These are phyloP conservation scores for Colletotrichum plurivorum DNA, from an alignment of 2,329 filamentous ascomycete genomes.

Conservation along the genomic window DNA sequence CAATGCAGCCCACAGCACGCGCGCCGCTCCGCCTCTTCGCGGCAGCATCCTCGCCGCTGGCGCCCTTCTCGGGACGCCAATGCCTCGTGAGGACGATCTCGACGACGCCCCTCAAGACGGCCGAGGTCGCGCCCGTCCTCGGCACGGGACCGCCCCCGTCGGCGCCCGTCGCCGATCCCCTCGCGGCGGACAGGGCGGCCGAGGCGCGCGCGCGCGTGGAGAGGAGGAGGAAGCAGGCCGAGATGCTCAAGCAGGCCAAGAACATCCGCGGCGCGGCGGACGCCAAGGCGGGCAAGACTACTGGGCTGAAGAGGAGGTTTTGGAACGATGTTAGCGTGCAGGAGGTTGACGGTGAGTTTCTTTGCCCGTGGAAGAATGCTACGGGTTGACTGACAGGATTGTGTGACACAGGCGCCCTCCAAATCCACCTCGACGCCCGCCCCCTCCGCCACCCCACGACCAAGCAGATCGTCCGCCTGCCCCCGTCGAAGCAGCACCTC, in stretches of 20 bases:
- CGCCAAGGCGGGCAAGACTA: conserved; percentile 56
- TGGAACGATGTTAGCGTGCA: conserved; percentile 87
- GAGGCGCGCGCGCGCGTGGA: conserved; percentile 57
- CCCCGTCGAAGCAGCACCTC: conserved; percentile 82
- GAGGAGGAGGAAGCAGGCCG: conserved; percentile 67
- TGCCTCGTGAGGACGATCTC: conserved; percentile 50
- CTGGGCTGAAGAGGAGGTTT: conserved; percentile 78
- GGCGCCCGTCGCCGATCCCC: conserved; percentile 62
- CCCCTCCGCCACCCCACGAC: conserved; percentile 83
- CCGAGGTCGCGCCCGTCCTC: conserved; percentile 66
- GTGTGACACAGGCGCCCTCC: conserved; percentile 55
- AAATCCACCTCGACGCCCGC: conserved; percentile 82
- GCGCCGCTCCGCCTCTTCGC: conserved; percentile 50
- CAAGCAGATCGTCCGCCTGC: conserved; percentile 80
- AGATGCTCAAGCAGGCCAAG: conserved; percentile 66
- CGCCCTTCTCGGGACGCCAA: conserved; percentile 46
- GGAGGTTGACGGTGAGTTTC: conserved; percentile 71
- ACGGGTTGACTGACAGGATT: conserved; percentile 5
- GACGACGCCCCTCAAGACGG: conserved; percentile 48
- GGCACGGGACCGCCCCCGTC: conserved; percentile 72
- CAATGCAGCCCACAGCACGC: conserved; percentile 59
- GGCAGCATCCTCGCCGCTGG: conserved; percentile 44
- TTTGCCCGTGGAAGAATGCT: too few species aligned
- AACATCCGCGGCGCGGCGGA: conserved; percentile 56
- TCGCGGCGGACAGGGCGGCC: conserved; percentile 49